phyloP scores from a whole-genome alignment of 768 basidiomycete genomes.

The Termitomyces sp. region DNA sequence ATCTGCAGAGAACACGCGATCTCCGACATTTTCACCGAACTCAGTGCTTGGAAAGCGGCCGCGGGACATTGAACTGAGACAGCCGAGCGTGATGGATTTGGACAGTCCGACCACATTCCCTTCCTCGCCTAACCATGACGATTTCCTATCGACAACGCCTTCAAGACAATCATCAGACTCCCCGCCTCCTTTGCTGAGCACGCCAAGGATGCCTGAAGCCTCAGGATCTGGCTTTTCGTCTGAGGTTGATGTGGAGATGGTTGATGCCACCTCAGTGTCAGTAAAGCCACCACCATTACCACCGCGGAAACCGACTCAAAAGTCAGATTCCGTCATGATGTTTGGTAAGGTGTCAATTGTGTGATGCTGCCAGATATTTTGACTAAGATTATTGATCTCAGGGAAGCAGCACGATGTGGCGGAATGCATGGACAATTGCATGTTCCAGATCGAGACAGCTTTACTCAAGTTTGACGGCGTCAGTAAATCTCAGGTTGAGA shows the following conservation, averaged over 20 bases:
- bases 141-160: slow-evolving; percentile 24
- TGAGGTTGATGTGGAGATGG: slow-evolving; percentile 32
- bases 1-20: slow-evolving; percentile 17
- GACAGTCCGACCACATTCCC: slow-evolving; percentile 34
- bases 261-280: slow-evolving; percentile 17
- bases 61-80: slow-evolving; percentile 37
- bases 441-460: slow-evolving; percentile 97
- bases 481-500: slow-evolving; percentile 33
- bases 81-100: slow-evolving; percentile 48
- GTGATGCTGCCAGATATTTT: neutral
- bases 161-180: slow-evolving; percentile 22
- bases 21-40: slow-evolving; percentile 31
- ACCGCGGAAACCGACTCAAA: slow-evolving; percentile 42
- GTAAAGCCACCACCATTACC: slow-evolving; percentile 52
- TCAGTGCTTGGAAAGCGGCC: slow-evolving; percentile 69
- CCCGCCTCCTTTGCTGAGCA: slow-evolving; percentile 18
- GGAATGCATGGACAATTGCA: slow-evolving; percentile 99
- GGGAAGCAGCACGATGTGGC: slow-evolving; percentile 97
- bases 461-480: slow-evolving; percentile 65
- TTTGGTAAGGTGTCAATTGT: slow-evolving; percentile 52
- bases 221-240: slow-evolving; percentile 22
- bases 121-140: slow-evolving; percentile 29
- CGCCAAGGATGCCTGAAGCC: slow-evolving; percentile 24
- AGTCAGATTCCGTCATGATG: slow-evolving; percentile 81
- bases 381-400: slow-evolving; percentile 20